Percentiles rank a stretch among this genome's conserved stretches.
phyloP scores from a whole-genome alignment of 495 filamentous ascomycete species.

The Penicillium paxilli region DNA sequence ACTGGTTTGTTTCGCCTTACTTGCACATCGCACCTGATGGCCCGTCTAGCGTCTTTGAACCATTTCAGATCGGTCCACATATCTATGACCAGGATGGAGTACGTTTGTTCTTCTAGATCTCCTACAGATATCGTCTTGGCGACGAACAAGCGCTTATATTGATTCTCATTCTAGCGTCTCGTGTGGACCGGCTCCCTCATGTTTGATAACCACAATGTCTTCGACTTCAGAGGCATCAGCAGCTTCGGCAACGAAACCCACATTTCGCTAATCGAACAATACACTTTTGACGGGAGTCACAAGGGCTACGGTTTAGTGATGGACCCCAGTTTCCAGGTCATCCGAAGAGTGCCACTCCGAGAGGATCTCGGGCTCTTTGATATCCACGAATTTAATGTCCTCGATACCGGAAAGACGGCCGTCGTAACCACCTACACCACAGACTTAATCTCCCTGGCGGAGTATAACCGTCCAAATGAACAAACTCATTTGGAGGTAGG shows the following conservation, averaged over 20 bases:
- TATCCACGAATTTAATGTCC: slow-evolving; percentile 50
- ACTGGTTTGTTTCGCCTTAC: slow-evolving; percentile 40
- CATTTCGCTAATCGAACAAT: slow-evolving; percentile 43
- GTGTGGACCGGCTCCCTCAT: slow-evolving; percentile 32
- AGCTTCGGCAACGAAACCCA: slow-evolving; percentile 32
- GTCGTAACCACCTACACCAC: slow-evolving; percentile 47
- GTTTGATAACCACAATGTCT: slow-evolving; percentile 34
- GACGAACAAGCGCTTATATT: slow-evolving; percentile 4
- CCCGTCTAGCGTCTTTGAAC: slow-evolving; percentile 24
- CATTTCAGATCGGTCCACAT: slow-evolving; percentile 38
- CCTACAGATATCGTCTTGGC: neutral
- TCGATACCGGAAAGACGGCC: slow-evolving; percentile 31
- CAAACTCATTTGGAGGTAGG: slow-evolving; percentile 32
- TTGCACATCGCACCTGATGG: slow-evolving; percentile 26
- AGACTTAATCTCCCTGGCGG: slow-evolving; percentile 36
- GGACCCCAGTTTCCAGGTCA: slow-evolving; percentile 29
- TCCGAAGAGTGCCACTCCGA: slow-evolving; percentile 33
- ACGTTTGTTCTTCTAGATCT: slow-evolving; percentile 10
- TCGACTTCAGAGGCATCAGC: slow-evolving; percentile 39
- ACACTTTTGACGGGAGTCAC: slow-evolving; percentile 27
- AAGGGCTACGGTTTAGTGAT: slow-evolving; percentile 31
- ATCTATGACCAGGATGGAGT: slow-evolving; percentile 40
- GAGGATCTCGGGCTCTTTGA: slow-evolving; percentile 33
- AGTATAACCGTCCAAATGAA: slow-evolving; percentile 33
- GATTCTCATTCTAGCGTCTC: slow-evolving; percentile 25